A percentile compares a stretch with the other conserved stretches of the same genome.
Conservation (phyloP, 345 rosid genomes). For the Iberis pinnata region DNA sequence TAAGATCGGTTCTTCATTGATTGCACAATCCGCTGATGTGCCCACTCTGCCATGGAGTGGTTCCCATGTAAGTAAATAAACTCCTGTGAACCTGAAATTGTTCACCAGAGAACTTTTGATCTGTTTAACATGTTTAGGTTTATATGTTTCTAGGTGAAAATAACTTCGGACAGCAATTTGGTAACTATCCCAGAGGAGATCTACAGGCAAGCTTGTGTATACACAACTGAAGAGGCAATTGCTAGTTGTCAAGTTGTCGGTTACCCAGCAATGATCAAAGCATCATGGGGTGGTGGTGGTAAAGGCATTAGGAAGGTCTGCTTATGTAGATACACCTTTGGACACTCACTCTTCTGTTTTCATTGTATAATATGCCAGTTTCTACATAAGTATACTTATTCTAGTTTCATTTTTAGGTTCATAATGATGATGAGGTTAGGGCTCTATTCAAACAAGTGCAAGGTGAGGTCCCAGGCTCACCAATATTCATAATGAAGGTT, state of each 20-base stretch:
- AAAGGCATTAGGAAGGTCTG: conserved; percentile 98
- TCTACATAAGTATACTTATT: not conserved
- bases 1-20: conserved; percentile 96
- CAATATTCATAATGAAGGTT: conserved; percentile 99
- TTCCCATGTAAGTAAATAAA: conserved; percentile 57
- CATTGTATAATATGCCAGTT: not conserved
- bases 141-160: conserved; percentile 58
- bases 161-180: conserved; percentile 67
- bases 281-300: conserved; percentile 99
- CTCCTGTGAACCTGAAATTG: not conserved
- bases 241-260: conserved; percentile 97
- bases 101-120: not conserved
- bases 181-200: conserved; percentile 77
- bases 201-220: conserved; percentile 89
- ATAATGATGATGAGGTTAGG: conserved; percentile 93
- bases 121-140: conserved; percentile 19
- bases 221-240: conserved; percentile 96
- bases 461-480: conserved; percentile 99
- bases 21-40: conserved; percentile 99
- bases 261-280: conserved; percentile 99
- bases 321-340: conserved; percentile 17
- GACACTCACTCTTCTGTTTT: conserved; percentile 4
- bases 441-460: conserved; percentile 99
- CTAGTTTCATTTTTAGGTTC: conserved; percentile 48
- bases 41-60: conserved; percentile 99